These are phyloP conservation scores for Penicillium soppii DNA, from an alignment of 495 filamentous ascomycete genomes.

Conservation along the genomic window DNA sequence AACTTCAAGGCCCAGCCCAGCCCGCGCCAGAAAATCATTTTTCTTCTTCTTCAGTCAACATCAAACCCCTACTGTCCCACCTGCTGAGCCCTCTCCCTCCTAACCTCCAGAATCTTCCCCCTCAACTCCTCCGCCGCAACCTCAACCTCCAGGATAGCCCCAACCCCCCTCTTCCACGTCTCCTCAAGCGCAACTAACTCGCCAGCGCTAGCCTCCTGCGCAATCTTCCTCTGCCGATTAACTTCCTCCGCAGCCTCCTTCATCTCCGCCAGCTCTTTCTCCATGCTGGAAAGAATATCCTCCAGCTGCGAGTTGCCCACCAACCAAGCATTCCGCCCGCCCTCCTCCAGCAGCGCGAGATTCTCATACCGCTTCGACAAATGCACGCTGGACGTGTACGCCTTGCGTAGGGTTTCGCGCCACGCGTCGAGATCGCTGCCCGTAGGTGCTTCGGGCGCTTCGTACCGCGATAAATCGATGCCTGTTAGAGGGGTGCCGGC, in stretches of 20 bases:
- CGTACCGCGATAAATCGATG: conserved; percentile 83
- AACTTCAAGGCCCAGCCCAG: neutral
- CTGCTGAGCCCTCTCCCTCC: conserved; percentile 40
- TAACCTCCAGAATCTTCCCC: conserved; percentile 58
- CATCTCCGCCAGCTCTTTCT: conserved; percentile 69
- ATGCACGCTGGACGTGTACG: conserved; percentile 68
- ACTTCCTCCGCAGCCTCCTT: conserved; percentile 66
- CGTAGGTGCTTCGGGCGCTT: conserved; percentile 53
- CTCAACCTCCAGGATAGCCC: conserved; percentile 72
- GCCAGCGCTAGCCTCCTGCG: conserved; percentile 66
- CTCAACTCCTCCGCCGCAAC: conserved; percentile 69
- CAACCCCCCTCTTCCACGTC: conserved; percentile 69
- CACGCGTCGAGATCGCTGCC: conserved; percentile 36
- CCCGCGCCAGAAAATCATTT: neutral
- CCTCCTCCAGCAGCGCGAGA: conserved; percentile 70
- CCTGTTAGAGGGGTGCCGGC: conserved; percentile 49
- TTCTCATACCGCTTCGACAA: conserved; percentile 64
- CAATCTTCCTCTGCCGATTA: conserved; percentile 65
- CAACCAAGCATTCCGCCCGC: conserved; percentile 90
- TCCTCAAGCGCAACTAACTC: conserved; percentile 71
- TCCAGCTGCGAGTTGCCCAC: conserved; percentile 79
- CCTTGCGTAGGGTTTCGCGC: conserved; percentile 36
- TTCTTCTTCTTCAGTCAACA: neutral
- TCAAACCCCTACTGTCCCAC: conserved; percentile 16
- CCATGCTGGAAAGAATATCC: conserved; percentile 65